phyloP scores from a whole-genome alignment of 1,284 basidiomycete species.

The Ganoderma lingzhi region DNA sequence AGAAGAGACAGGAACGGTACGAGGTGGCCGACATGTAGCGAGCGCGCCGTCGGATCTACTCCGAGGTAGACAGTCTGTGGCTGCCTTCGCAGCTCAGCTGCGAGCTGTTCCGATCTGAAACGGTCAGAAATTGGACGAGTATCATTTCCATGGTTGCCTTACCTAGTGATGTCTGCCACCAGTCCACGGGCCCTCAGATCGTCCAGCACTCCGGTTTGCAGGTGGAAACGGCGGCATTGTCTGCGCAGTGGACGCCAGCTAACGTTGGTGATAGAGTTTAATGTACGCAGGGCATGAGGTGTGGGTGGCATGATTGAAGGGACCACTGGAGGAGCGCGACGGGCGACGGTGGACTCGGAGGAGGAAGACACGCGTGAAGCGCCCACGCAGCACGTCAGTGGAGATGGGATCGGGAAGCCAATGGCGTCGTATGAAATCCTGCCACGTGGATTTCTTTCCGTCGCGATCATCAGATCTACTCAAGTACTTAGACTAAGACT shows the following conservation, averaged over 20 bases:
- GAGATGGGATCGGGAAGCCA: slow-evolving; percentile 37
- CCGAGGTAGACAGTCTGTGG: slow-evolving; percentile 84
- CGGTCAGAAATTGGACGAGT: slow-evolving; percentile 13
- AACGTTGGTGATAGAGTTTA: neutral
- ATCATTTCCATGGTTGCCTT: neutral
- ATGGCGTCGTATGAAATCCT: slow-evolving; percentile 23
- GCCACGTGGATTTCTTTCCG: slow-evolving; percentile 10
- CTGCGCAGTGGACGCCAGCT: slow-evolving; percentile 20
- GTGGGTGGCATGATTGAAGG: slow-evolving; percentile 25
- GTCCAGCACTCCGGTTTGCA: slow-evolving; percentile 36
- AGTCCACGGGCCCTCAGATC: slow-evolving; percentile 42
- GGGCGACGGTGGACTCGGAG: too few relatives aligned
- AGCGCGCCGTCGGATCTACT: slow-evolving; percentile 91
- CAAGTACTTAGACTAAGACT: neutral
- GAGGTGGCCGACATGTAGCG: slow-evolving; percentile 94
- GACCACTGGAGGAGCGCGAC: neutral
- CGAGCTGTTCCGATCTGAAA: slow-evolving; percentile 48
- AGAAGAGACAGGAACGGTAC: slow-evolving; percentile 87
- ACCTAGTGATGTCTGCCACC: slow-evolving; percentile 46
- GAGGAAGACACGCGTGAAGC: neutral
- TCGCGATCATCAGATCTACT: neutral
- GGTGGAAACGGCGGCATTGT: slow-evolving; percentile 33
- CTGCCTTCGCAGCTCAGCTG: slow-evolving; percentile 42
- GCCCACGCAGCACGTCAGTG: neutral
- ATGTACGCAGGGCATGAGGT: slow-evolving; percentile 19